Percentiles rank a stretch among this genome's conserved stretches.
phyloP scores from a whole-genome alignment of 495 filamentous ascomycete genomes.

The Chaetomium cochliodes region DNA sequence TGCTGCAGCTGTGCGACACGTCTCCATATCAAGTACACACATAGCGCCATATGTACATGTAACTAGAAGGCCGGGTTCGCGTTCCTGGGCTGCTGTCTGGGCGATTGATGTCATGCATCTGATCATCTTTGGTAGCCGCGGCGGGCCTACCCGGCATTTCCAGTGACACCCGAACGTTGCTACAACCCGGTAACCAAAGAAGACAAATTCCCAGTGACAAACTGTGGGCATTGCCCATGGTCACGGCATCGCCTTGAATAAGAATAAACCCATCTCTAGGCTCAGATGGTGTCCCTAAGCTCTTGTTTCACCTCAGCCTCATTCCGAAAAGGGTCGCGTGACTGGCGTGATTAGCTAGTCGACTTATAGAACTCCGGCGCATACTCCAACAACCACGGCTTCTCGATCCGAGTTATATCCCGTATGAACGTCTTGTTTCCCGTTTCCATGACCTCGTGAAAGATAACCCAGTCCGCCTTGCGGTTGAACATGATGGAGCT shows the following conservation, averaged over 20 bases:
- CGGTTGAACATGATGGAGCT: conserved; percentile 96
- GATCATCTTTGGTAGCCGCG: neutral
- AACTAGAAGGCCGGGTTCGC: neutral
- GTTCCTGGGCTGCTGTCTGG: neutral
- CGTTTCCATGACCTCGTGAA: conserved; percentile 92
- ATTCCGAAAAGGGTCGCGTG: neutral
- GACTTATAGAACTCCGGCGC: conserved; percentile 75
- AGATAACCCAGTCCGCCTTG: conserved; percentile 97
- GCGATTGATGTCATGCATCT: neutral
- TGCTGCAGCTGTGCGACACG: neutral
- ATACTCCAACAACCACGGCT: conserved; percentile 86
- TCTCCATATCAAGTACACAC: neutral
- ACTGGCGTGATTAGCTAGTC: conserved; percentile 11
- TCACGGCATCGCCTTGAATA: neutral
- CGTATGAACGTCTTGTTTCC: conserved; percentile 86
- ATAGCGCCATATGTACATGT: too few relatives aligned
- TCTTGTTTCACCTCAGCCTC: neutral
- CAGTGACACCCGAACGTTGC: neutral
- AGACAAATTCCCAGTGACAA: too few relatives aligned
- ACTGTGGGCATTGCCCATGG: neutral
- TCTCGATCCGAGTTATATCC: conserved; percentile 89
- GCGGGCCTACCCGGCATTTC: neutral
- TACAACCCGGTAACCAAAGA: too few relatives aligned
- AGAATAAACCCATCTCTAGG: neutral
- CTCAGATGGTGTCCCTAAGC: neutral